Evolutionary conservation across 306 rosid species (phyloP), one percentile per base, ranked within the genome.

Genomic region (Mucuna pruriens): DNA sequence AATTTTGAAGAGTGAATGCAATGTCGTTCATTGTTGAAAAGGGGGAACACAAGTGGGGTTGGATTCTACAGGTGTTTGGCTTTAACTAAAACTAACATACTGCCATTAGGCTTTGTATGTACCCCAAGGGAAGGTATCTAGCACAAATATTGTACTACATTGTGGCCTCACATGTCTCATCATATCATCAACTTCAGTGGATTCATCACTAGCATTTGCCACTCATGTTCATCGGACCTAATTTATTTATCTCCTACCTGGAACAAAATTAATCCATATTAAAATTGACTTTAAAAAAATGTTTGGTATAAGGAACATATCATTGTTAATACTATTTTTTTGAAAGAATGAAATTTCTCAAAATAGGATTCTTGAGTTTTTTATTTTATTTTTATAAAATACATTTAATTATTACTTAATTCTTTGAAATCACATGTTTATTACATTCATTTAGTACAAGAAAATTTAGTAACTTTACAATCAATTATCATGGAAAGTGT

Each of bases 161-260:
- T 75, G 48, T 67, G 81, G 77, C 85, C 85, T 75, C 82, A 55
- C 70, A 57, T 75, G 81, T 82, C 71, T 76, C 82, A 55, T 82
- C 81, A 68, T 82, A 55, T 82, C 81, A 68, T 82, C 78, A 68
- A 82, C 42, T 82, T 82, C 72, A 76, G 82, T 82, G 77, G 85
- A 48, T 16, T 76, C 78, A 76, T 69, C 78, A 60, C 77, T 67
- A 58, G 5, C 72, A 67, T 57, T 75, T 68, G 17, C 76, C 67
- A 31, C 63, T 76, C 74, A 82, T 76, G 66, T 77, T 83, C 79
- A 48, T 4, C 2, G 68, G 74, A 61, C 74, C 68, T 58, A 23
- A 46, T 45, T 82, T 60, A 34, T 69, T 76, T 68, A 48, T 69
- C 49, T 8, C 54, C 58, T 69, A 46, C 38, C 48, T 71, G 54